Percentiles rank a stretch among this genome's conserved stretches.
These are phyloP conservation scores for Micractinium sp. DNA, from an alignment of 139 green algal species.

Conservation along the genomic window DNA sequence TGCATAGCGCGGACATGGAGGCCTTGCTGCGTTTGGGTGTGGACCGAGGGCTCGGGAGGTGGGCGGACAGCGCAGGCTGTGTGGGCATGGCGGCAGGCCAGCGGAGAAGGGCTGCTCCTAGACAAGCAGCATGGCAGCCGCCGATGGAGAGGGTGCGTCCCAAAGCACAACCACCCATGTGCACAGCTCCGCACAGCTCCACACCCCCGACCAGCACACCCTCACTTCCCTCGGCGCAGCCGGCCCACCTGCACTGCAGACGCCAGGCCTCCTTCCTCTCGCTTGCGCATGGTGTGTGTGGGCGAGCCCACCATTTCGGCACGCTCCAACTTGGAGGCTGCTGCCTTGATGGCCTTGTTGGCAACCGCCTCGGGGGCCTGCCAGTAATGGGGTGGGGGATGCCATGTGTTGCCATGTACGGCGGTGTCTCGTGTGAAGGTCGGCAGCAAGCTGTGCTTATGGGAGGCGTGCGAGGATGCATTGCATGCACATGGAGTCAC, in stretches of 20 bases:
- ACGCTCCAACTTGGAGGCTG: background rate
- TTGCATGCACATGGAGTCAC: too few relatives aligned
- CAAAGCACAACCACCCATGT: background rate
- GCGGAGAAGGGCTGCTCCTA: background rate
- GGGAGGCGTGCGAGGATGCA: too few relatives aligned
- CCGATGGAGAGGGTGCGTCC: background rate
- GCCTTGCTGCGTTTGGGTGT: background rate
- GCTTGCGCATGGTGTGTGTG: background rate
- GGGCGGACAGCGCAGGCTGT: background rate
- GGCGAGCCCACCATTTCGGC: background rate
- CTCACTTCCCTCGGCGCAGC: background rate
- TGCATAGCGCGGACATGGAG: background rate
- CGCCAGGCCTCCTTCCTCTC: background rate
- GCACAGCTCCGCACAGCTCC: background rate
- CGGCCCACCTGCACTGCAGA: background rate
- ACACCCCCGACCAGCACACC: background rate
- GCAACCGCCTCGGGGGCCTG: constrained; percentile 5
- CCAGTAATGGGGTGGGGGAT: background rate
- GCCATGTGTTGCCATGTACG: too few relatives aligned
- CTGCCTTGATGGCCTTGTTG: constrained; percentile 12
- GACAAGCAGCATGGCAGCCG: background rate
- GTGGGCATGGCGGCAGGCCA: background rate
- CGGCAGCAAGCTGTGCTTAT: too few relatives aligned
- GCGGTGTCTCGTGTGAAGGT: too few relatives aligned
- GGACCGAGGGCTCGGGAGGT: background rate